Evolutionary conservation across 768 basidiomycete genomes (phyloP).

Genomic region (Wakefieldia striispora): DNA sequence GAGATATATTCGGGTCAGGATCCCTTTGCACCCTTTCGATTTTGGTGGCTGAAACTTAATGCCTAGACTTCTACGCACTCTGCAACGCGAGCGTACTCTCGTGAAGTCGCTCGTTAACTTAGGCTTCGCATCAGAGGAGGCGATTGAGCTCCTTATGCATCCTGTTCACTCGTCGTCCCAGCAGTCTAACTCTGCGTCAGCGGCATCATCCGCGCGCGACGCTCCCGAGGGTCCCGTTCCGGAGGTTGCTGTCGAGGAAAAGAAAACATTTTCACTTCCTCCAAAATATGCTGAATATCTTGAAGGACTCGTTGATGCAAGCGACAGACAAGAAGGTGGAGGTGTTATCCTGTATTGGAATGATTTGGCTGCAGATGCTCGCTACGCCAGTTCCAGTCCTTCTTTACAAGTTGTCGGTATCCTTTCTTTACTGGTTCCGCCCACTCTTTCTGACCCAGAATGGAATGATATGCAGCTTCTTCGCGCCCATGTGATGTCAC

Average conservation of each 20-base stretch:
- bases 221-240: constrained; percentile 11
- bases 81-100: constrained; percentile 69
- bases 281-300: constrained; percentile 26
- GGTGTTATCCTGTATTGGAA: constrained; percentile 84
- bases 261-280: constrained; percentile 88
- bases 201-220: not conserved
- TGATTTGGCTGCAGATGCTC: constrained; percentile 79
- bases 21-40: not conserved
- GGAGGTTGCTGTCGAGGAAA: constrained; percentile 39
- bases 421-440: not conserved
- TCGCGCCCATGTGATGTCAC: constrained; percentile 37
- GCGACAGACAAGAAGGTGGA: constrained; percentile 79
- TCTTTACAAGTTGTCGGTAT: constrained; percentile 49
- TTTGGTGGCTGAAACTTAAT: constrained; percentile 5
- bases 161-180: constrained; percentile 52
- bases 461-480: constrained; percentile 23
- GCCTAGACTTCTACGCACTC: constrained; percentile 57
- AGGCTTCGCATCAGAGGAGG: constrained; percentile 62
- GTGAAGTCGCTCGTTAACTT: constrained; percentile 58
- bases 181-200: constrained; percentile 26
- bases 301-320: constrained; percentile 87
- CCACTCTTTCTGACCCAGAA: not conserved
- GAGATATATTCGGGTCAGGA: constrained; percentile 49
- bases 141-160: constrained; percentile 73
- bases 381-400: constrained; percentile 52